Evolutionary conservation across 306 rosid species (phyloP).

Genomic region (Pyrus betulifolia): DNA sequence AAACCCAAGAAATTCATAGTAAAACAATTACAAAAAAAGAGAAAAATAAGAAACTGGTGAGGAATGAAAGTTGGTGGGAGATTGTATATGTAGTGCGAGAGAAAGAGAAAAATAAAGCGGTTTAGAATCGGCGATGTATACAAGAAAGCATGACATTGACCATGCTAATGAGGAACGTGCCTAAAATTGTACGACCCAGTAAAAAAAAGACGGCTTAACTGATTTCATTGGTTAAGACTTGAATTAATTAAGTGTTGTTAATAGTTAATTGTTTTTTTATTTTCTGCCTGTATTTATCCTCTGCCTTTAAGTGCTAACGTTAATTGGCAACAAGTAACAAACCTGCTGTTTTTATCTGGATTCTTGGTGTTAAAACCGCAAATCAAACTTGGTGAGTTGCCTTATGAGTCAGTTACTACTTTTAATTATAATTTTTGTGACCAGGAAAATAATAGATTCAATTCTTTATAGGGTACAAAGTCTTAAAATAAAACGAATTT

Average conservation of each 20-base stretch:
- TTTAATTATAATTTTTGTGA: neutral
- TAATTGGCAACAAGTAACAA: neutral
- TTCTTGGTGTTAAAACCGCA: neutral
- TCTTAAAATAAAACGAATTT: neutral
- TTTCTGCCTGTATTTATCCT: conserved; percentile 3
- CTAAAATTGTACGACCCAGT: neutral
- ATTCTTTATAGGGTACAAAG: neutral
- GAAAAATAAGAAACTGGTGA: neutral
- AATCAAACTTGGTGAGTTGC: neutral
- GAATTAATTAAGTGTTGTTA: neutral
- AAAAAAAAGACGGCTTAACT: neutral
- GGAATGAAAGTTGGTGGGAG: neutral
- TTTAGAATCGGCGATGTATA: neutral
- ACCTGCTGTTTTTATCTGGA: conserved; percentile 11
- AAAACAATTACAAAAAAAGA: neutral
- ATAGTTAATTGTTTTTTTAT: neutral
- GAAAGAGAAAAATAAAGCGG: neutral
- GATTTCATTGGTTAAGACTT: neutral
- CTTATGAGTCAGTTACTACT: neutral
- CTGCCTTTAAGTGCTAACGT: neutral
- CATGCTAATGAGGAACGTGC: neutral
- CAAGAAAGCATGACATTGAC: neutral
- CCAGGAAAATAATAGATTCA: neutral
- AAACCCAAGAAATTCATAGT: neutral
- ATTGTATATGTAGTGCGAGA: neutral